A percentile compares a stretch with the other conserved stretches of the same genome.
phyloP scores from a whole-genome alignment of 352 stramenopile genomes.

The Phytophthora litchii region DNA sequence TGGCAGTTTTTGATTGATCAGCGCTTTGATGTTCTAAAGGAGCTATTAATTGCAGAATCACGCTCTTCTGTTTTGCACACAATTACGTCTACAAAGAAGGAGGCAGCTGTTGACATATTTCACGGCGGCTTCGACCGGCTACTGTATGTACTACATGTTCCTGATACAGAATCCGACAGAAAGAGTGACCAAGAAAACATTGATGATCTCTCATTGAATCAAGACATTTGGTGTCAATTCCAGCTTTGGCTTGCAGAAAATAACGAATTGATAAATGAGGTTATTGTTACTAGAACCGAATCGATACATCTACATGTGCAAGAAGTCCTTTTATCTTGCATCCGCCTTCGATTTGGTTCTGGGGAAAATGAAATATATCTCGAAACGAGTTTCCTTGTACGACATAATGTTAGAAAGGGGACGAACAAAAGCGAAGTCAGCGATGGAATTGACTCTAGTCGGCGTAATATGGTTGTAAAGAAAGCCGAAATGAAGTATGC shows the following conservation, averaged over 20 bases:
- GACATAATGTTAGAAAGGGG: slow-evolving; percentile 28
- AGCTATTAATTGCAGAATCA: slow-evolving; percentile 76
- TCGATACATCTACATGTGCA: slow-evolving; percentile 59
- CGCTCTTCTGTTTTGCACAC: slow-evolving; percentile 69
- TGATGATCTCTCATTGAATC: slow-evolving; percentile 25
- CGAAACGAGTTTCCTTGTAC: slow-evolving; percentile 40
- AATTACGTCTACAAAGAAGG: slow-evolving; percentile 77
- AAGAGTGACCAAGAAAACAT: slow-evolving; percentile 3
- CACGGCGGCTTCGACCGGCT: slow-evolving; percentile 76
- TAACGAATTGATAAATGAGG: slow-evolving; percentile 60
- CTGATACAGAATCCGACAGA: background rate
- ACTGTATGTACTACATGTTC: slow-evolving; percentile 36
- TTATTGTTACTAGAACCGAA: slow-evolving; percentile 70
- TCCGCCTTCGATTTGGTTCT: slow-evolving; percentile 35
- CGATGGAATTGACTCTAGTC: slow-evolving; percentile 16
- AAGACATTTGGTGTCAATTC: slow-evolving; percentile 78
- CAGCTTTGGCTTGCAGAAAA: slow-evolving; percentile 83
- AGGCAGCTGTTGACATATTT: slow-evolving; percentile 70
- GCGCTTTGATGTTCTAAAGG: slow-evolving; percentile 70
- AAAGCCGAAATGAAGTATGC: slow-evolving; percentile 50
- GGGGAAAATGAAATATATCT: slow-evolving; percentile 37
- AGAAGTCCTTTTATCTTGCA: slow-evolving; percentile 58
- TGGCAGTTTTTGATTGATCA: slow-evolving; percentile 84
- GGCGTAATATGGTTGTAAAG: slow-evolving; percentile 37
- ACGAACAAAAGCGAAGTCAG: slow-evolving; percentile 4